Base-by-base conservation (phyloP, 2,329 filamentous ascomycete genomes). In the Pseudocercospora crystallina region DNA sequence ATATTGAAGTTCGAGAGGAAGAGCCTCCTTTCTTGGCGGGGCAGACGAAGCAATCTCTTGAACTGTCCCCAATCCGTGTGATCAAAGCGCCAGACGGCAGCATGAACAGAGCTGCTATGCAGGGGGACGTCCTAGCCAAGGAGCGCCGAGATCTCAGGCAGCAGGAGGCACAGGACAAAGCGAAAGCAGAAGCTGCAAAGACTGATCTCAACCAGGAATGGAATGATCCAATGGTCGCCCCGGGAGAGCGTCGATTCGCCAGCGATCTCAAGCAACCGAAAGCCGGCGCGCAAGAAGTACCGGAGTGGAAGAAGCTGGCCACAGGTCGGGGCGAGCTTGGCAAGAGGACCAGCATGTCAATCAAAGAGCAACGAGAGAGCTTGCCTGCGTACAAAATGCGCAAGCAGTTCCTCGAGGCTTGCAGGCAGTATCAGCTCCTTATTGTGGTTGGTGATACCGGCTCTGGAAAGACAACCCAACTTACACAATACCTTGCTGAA, bases 11-110 rank as follows among this genome's bases (percentile, higher is more conserved):
- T 29, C 83, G 86, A 60, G 94, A 99, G 56, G 94, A 99, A 63
- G 94, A 99, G 65, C 95, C 94, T 0, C 94, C 94, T 0, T 99
- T 99, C 76, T 72, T 99, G 56, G 88, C 89, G 12, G 94, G 94
- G 4, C 95, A 99, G 69, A 99, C 94, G 0, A 96, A 96, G 66
- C 91, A 96, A 67, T 96, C 90, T 8, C 78, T 99, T 8, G 94
- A 99, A 65, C 75, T 99, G 3, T 96, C 91, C 2, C 94, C 94
- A 0, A 99, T 99, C 55, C 82, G 95, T 58, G 91, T 99, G 15
- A 89, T 99, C 62, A 97, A 97, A 71, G 94, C 94, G 1, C 95
- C 94, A 0, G 94, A 99, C 70, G 94, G 94, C n/a, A 97, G 92
- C 3, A 85, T 99, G 71, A 99, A 99, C 68, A 82, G 94, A 64